phyloP scores from a whole-genome alignment of 2,329 filamentous ascomycete genomes.

The Colletotrichum higginsianum region DNA sequence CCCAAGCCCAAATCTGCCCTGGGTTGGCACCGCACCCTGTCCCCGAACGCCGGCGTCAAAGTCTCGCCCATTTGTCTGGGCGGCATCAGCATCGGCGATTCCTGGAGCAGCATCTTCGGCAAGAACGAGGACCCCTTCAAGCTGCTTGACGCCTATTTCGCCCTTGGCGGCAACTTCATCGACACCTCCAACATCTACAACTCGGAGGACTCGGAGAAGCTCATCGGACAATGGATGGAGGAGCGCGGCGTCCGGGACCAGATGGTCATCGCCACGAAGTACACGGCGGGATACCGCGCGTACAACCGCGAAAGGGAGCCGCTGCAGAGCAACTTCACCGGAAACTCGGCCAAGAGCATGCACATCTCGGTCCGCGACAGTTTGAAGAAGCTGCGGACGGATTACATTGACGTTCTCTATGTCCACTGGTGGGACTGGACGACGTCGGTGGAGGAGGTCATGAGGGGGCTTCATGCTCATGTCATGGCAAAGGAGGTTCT shows the following conservation, averaged over 20 bases:
- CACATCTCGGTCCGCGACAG: constrained; percentile 58
- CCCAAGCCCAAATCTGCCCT: constrained; percentile 42
- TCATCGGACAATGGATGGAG: constrained; percentile 72
- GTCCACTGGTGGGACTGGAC: constrained; percentile 61
- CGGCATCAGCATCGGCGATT: constrained; percentile 46
- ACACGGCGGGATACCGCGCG: constrained; percentile 62
- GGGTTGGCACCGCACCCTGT: constrained; percentile 45
- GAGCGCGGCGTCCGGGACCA: constrained; percentile 64
- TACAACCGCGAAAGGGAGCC: constrained; percentile 54
- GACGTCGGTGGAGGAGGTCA: constrained; percentile 57
- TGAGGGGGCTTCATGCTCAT: constrained; percentile 57
- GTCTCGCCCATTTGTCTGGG: constrained; percentile 48
- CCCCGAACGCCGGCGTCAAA: constrained; percentile 43
- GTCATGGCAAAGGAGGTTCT: constrained; percentile 57
- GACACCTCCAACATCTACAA: constrained; percentile 74
- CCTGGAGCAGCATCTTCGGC: constrained; percentile 43
- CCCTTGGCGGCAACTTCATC: constrained; percentile 76
- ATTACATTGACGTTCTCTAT: constrained; percentile 60
- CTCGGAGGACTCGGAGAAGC: constrained; percentile 68
- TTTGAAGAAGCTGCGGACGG: constrained; percentile 60
- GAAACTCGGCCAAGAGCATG: constrained; percentile 59
- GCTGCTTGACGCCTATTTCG: constrained; percentile 70
- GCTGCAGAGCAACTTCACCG: constrained; percentile 56
- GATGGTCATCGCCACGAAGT: constrained; percentile 70
- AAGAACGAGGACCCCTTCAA: constrained; percentile 62